A percentile compares a stretch with the other conserved stretches of the same genome.
Conservation (phyloP, 129 eudicot species). For the Oenanthe sinensis region DNA sequence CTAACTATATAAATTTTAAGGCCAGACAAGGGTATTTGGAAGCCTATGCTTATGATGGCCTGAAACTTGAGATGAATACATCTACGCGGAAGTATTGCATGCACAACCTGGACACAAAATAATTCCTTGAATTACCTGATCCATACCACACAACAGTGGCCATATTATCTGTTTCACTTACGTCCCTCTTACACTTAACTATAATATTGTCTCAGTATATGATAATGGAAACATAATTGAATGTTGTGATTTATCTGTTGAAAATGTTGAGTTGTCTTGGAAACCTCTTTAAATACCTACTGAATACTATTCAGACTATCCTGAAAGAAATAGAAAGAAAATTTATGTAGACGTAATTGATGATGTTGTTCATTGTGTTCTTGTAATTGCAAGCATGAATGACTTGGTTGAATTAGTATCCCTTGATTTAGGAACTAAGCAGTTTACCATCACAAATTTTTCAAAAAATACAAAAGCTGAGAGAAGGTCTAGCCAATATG, state of each 20-base stretch:
- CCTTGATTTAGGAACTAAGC: no score
- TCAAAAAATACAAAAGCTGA: constrained; percentile 1
- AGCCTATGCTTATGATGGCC: constrained; percentile 11
- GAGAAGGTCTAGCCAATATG: constrained; percentile 1
- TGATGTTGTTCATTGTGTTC: not conserved
- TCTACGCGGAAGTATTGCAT: not conserved
- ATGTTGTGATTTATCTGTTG: constrained; percentile 17
- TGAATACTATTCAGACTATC: no score
- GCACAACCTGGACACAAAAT: not conserved
- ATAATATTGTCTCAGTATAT: constrained; percentile 13
- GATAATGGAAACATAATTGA: not conserved
- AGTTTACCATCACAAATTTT: not conserved
- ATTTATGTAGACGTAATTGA: no score
- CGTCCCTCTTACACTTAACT: constrained; percentile 7
- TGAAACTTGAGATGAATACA: not conserved
- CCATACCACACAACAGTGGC: constrained; percentile 9
- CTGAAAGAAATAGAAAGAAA: not conserved
- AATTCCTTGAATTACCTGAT: constrained; percentile 10
- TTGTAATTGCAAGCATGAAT: no score
- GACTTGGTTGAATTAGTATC: no score
- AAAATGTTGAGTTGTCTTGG: constrained; percentile 6
- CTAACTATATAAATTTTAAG: no score
- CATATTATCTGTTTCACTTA: not conserved
- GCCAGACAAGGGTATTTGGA: not conserved
- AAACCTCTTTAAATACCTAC: constrained; percentile 9